A percentile compares a stretch with the other conserved stretches of the same genome.
Conservation (phyloP, 2,329 filamentous ascomycete species). For the Colletotrichum tropicicola region DNA sequence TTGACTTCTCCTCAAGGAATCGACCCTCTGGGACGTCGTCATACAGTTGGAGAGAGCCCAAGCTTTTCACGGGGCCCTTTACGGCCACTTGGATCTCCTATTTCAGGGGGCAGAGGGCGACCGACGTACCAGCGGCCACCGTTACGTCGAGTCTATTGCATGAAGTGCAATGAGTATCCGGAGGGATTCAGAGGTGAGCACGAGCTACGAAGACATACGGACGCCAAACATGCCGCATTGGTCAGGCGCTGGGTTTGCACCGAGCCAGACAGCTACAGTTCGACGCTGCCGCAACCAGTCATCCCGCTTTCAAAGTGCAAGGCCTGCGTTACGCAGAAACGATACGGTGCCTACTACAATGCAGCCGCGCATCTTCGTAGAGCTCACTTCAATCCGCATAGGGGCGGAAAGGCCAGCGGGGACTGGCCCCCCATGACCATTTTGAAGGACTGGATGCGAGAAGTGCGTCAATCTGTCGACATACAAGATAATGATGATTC, state of each 20-base stretch:
- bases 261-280: slow-evolving; percentile 52
- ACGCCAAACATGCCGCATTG: slow-evolving; percentile 64
- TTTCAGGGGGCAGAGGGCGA: slow-evolving; percentile 47
- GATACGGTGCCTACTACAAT: slow-evolving; percentile 68
- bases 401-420: slow-evolving; percentile 64
- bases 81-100: slow-evolving; percentile 53
- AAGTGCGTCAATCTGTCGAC: slow-evolving; percentile 61
- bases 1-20: slow-evolving; percentile 42
- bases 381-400: slow-evolving; percentile 65
- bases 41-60: slow-evolving; percentile 58
- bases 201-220: slow-evolving; percentile 76
- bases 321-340: slow-evolving; percentile 64
- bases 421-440: slow-evolving; percentile 68
- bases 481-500: slow-evolving; percentile 55
- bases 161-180: slow-evolving; percentile 81
- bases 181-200: slow-evolving; percentile 92
- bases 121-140: slow-evolving; percentile 62
- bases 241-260: slow-evolving; percentile 66
- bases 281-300: slow-evolving; percentile 54
- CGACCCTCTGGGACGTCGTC: slow-evolving; percentile 47
- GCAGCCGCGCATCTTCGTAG: slow-evolving; percentile 66
- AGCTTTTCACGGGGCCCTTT: slow-evolving; percentile 48
- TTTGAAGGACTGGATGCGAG: slow-evolving; percentile 69
- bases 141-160: slow-evolving; percentile 79
- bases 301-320: slow-evolving; percentile 65